These are phyloP conservation scores for Hypoxylon perforatum DNA, from an alignment of 495 filamentous ascomycete genomes.

Conservation along the genomic window DNA sequence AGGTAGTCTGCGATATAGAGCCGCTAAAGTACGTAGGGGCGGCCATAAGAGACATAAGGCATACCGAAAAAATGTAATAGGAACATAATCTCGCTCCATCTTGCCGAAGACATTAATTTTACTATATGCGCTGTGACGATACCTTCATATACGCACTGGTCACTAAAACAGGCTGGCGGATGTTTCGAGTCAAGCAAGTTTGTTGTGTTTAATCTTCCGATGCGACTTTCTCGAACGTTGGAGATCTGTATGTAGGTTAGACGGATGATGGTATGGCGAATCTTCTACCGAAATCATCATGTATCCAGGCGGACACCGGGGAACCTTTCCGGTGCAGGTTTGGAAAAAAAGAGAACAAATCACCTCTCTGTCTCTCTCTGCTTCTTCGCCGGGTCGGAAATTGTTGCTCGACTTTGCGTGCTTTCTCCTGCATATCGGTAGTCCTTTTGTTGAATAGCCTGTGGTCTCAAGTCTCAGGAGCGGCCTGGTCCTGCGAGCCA, in stretches of 20 bases:
- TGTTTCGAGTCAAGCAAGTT: slow-evolving; percentile 18
- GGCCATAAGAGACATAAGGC: slow-evolving; percentile 8
- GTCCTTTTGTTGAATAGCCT: slow-evolving; percentile 25
- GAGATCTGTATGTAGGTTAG: not conserved
- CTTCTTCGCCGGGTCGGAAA: slow-evolving; percentile 40
- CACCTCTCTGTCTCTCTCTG: slow-evolving; percentile 10
- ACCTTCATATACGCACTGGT: slow-evolving; percentile 13
- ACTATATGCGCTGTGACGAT: slow-evolving; percentile 16
- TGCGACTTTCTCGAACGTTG: slow-evolving; percentile 2
- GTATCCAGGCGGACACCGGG: slow-evolving; percentile 29
- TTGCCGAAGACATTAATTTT: slow-evolving; percentile 14
- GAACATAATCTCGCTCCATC: slow-evolving; percentile 18
- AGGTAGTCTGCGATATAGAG: slow-evolving; percentile 29
- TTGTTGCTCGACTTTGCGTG: slow-evolving; percentile 27
- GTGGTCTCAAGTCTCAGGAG: slow-evolving; percentile 17
- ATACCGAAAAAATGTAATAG: not conserved
- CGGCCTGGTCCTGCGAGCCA: slow-evolving; percentile 16
- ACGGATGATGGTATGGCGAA: not conserved
- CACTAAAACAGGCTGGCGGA: slow-evolving; percentile 5
- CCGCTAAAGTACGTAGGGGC: slow-evolving; percentile 12
- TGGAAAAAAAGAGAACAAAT: slow-evolving; percentile 7
- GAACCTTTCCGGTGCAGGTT: slow-evolving; percentile 28
- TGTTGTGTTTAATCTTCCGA: slow-evolving; percentile 10
- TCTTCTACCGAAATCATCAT: slow-evolving; percentile 26
- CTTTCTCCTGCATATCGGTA: slow-evolving; percentile 36